Conservation (phyloP, 129 eudicot species). For the Cynara cardunculus region DNA sequence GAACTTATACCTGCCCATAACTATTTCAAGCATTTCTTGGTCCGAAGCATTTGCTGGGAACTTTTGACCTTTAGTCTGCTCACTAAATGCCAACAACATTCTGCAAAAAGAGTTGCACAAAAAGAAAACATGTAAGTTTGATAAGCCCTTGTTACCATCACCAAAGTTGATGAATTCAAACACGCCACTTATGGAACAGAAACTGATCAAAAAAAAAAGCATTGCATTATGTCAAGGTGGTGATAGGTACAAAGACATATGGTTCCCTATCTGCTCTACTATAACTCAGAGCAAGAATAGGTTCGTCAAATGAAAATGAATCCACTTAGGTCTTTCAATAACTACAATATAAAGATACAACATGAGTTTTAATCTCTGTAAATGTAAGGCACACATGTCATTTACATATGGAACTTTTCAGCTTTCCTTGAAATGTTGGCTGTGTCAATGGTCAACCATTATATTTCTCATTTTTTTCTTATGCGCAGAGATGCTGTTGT, state of each 20-base stretch:
- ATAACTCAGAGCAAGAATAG: not conserved
- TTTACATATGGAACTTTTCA: not conserved
- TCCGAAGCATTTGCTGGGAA: conserved; percentile 78
- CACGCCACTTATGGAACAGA: not conserved
- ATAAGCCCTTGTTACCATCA: not conserved
- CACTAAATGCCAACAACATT: conserved; percentile 87
- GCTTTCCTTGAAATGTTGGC: too few relatives aligned
- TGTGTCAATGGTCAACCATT: not conserved
- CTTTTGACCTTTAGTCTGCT: conserved; percentile 85
- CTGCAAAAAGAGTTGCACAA: conserved; percentile 39
- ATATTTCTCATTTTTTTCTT: not conserved
- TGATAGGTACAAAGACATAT: not conserved
- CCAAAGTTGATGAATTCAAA: not conserved
- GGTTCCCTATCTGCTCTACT: not conserved
- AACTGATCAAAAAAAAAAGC: not conserved
- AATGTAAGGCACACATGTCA: not conserved
- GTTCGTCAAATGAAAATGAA: not conserved
- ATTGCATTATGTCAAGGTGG: not conserved
- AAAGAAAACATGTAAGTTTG: not conserved
- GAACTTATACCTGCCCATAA: conserved; percentile 69
- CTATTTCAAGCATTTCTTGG: conserved; percentile 92
- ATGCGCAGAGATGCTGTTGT: not conserved
- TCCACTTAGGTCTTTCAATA: too few relatives aligned
- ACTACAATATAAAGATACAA: too few relatives aligned
- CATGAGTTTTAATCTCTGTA: too few relatives aligned